A percentile compares a stretch with the other conserved stretches of the same genome.
Evolutionary conservation across 192 early-diverging fungal genomes (phyloP).

Genomic region (Phycomyces blakesleeanus): DNA sequence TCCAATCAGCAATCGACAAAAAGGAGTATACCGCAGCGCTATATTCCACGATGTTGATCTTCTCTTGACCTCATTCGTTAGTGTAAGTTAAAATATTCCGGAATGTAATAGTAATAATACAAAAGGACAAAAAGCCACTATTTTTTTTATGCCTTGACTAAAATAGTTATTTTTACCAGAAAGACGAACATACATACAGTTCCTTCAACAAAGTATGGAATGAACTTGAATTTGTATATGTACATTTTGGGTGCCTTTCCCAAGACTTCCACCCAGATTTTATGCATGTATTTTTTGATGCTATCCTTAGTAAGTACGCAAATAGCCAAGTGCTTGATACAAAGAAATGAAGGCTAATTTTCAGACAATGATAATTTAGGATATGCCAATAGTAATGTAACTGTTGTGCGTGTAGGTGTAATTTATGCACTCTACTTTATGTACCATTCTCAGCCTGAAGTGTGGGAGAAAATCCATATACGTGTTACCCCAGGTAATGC

Average conservation of each 20-base stretch:
- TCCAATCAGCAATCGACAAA: neutral
- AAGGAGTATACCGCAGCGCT: neutral
- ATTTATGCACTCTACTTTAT: slow-evolving; percentile 19
- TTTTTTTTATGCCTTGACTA: neutral
- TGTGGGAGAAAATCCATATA: neutral
- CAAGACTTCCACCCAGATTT: neutral
- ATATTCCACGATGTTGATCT: neutral
- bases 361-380: slow-evolving; percentile 1
- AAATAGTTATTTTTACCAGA: neutral
- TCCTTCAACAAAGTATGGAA: neutral
- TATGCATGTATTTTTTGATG: slow-evolving; percentile 6
- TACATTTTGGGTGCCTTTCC: slow-evolving; percentile 13
- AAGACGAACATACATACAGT: slow-evolving; percentile 3
- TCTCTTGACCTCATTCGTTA: neutral
- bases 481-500: slow-evolving; percentile 4
- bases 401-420: neutral
- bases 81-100: neutral
- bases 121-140: no score
- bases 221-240: slow-evolving; percentile 13
- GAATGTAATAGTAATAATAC: no score
- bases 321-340: neutral
- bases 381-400: neutral
- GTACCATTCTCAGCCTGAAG: slow-evolving; percentile 1
- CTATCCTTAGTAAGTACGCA: slow-evolving; percentile 2
- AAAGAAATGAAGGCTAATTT: neutral